Evolutionary conservation across 2,329 filamentous ascomycete genomes (phyloP), one percentile per base, ranked within the genome.

Genomic region (Monilinia fructigena): DNA sequence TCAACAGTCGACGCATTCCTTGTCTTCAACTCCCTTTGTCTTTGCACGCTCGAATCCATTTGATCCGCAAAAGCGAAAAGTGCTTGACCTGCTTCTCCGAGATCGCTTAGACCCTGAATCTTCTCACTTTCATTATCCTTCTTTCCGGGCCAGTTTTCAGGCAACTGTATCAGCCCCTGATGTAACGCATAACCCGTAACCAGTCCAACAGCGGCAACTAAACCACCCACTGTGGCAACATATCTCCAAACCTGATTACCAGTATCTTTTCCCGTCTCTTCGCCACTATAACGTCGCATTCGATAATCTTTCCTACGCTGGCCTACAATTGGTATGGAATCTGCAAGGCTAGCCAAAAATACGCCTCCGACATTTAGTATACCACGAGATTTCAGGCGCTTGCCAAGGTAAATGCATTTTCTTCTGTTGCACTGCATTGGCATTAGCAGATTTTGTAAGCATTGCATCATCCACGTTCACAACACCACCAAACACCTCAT

Each of bases 401-500:
- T 69, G 72, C 75, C 76, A 77, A 2, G 76, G 76, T 16, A 78
- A 64, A 42, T 63, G 68, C 2, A 61, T 53, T 58, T 69, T 69
- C 18, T 66, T 67, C 40, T 62, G 68, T 48, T 66, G 42, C 47
- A 66, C 61, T 65, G 68, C 67, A 45, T 65, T 50, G 45, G 62
- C 68, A 61, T 42, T 54, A 65, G 20, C 47, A 53, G 65, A 38
- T 48, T 65, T 65, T 28, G 61, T 67, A 52, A 70, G 63, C 60
- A 72, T 75, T 0, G 73, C 72, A 72, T 76, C 71, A 31, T 71
- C 63, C 2, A 72, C 40, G 23, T 69, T 72, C n/a, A 74, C 69
- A 23, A 69, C 64, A n/a, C 69, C 68, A 31, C 80, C 80, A 68
- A 80, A 82, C 54, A 78, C 77, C 42, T 72, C 69, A 7, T 69